A percentile compares a stretch with the other conserved stretches of the same genome.
These are phyloP conservation scores for Pueraria montana DNA, from an alignment of 306 rosid species.

Conservation along the genomic window DNA sequence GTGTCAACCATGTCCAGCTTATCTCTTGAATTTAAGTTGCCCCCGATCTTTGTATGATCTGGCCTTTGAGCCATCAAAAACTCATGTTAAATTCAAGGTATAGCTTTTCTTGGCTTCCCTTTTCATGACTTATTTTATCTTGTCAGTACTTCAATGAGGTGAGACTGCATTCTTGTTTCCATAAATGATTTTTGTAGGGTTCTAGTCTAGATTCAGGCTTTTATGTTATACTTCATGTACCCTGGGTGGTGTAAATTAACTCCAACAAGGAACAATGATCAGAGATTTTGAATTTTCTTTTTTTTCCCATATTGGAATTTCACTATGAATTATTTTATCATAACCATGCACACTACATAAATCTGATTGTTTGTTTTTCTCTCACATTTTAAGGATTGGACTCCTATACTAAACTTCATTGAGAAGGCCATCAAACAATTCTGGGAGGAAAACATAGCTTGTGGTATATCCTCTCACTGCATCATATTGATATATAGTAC, in stretches of 20 bases:
- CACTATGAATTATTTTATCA: constrained; percentile 31
- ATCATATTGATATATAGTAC: constrained; percentile 41
- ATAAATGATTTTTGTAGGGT: constrained; percentile 30
- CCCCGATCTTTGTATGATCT: constrained; percentile 85
- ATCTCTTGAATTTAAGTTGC: constrained; percentile 81
- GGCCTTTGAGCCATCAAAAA: constrained; percentile 86
- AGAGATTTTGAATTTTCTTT: constrained; percentile 37
- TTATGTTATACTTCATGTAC: constrained; percentile 37
- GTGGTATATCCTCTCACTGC: constrained; percentile 61
- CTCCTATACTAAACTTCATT: constrained; percentile 64
- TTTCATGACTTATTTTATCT: background rate
- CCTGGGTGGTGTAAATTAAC: constrained; percentile 40
- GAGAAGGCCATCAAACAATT: constrained; percentile 67
- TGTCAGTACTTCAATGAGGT: constrained; percentile 26
- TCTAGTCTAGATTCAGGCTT: constrained; percentile 39
- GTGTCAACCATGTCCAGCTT: constrained; percentile 69
- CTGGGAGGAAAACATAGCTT: constrained; percentile 62
- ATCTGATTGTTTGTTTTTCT: constrained; percentile 38
- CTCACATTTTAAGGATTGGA: constrained; percentile 73
- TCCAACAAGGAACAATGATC: constrained; percentile 29
- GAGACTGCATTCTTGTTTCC: constrained; percentile 24
- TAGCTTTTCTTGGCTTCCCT: constrained; percentile 49
- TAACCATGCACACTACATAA: background rate
- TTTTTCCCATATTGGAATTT: constrained; percentile 21
- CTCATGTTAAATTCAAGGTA: constrained; percentile 89